A percentile compares a stretch with the other conserved stretches of the same genome.
Evolutionary conservation across 768 basidiomycete species (phyloP).

Genomic region (Erythrobasidium yunnanense): DNA sequence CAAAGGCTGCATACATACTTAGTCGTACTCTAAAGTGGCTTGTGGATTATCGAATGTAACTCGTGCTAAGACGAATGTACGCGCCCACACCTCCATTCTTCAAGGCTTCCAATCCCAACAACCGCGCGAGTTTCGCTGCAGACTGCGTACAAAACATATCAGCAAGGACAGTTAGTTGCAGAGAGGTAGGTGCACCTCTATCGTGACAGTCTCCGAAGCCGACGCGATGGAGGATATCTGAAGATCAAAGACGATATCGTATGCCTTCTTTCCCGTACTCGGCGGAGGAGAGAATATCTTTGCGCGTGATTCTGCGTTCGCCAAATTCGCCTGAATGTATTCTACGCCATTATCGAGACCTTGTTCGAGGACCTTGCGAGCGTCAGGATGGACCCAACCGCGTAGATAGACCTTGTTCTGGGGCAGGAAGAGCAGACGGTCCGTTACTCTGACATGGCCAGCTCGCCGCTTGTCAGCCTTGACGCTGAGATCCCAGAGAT

Average conservation of each 20-base stretch:
- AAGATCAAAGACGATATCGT: constrained; percentile 18
- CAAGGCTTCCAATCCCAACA: constrained; percentile 18
- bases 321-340: constrained; percentile 18
- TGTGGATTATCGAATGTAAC: neutral
- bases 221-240: neutral
- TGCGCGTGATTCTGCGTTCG: neutral
- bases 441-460: neutral
- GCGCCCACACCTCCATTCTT: constrained; percentile 17
- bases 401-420: constrained; percentile 1
- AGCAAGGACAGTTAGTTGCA: neutral
- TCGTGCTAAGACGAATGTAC: neutral
- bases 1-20: neutral
- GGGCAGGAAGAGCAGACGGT: constrained; percentile 15
- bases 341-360: constrained; percentile 14
- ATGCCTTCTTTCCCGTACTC: constrained; percentile 5
- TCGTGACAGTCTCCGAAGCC: neutral
- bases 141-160: neutral
- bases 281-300: constrained; percentile 1
- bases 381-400: constrained; percentile 3
- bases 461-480: neutral
- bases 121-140: neutral
- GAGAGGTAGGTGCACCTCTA: neutral
- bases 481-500: neutral
- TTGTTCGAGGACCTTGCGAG: constrained; percentile 11
- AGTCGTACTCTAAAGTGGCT: neutral